phyloP scores from a whole-genome alignment of 2,329 filamentous ascomycete genomes.

The Penicillium sp. region DNA sequence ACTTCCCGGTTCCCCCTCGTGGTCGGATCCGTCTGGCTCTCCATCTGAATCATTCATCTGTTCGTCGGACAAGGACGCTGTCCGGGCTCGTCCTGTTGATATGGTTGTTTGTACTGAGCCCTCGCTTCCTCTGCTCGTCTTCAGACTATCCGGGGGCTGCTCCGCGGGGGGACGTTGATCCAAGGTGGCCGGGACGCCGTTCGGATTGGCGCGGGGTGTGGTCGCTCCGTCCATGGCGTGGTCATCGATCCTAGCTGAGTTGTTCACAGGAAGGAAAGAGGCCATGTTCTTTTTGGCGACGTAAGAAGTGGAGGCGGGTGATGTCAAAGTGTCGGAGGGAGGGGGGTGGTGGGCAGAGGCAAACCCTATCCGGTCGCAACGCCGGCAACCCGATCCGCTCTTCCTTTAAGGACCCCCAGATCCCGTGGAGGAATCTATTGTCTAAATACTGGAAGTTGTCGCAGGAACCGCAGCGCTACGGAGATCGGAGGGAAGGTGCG shows the following conservation, averaged over 20 bases:
- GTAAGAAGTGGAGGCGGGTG: conserved; percentile 25
- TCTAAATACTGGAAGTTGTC: conserved; percentile 8
- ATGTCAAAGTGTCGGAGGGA: conserved; percentile 27
- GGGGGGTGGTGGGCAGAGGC: conserved; percentile 19
- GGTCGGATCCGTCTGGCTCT: conserved; percentile 64
- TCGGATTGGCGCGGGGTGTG: conserved; percentile 51
- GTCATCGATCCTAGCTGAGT: conserved; percentile 48
- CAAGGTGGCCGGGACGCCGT: conserved; percentile 39
- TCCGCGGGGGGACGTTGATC: conserved; percentile 21
- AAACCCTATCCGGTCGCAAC: conserved; percentile 23
- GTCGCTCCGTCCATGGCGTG: conserved; percentile 52
- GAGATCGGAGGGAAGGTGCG: conserved; percentile 15
- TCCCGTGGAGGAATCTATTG: conserved; percentile 12
- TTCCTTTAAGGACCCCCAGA: conserved; percentile 15
- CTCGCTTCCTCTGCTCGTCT: conserved; percentile 38
- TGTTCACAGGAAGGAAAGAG: conserved; percentile 62
- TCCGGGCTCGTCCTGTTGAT: conserved; percentile 34
- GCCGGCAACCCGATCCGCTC: conserved; percentile 21
- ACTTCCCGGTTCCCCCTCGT: conserved; percentile 62
- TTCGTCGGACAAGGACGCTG: conserved; percentile 55
- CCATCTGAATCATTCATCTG: conserved; percentile 75
- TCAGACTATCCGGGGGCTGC: conserved; percentile 19
- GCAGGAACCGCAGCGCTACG: conserved; percentile 18
- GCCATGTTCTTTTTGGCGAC: conserved; percentile 45
- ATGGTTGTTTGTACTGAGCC: conserved; percentile 8